Evolutionary conservation across 1,284 basidiomycete species (phyloP), one percentile per base, ranked within the genome.

Genomic region (Ganoderma sinense): DNA sequence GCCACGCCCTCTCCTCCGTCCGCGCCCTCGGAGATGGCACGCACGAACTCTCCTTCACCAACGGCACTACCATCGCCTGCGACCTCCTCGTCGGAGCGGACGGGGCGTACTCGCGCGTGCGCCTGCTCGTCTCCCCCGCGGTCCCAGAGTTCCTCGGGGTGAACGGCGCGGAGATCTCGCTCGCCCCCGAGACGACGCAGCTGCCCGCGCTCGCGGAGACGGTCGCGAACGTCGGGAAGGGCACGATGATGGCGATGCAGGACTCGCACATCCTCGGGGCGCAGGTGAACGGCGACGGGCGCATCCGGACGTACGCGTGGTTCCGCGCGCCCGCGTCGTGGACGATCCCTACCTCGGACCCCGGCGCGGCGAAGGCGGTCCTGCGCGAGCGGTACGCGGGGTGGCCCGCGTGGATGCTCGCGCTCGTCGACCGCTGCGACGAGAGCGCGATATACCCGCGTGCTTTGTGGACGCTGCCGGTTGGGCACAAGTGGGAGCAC

Each of bases 31-130:
- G 20, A 4, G n/a, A 45, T 33, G 67, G 67, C 33, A 31, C 41
- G 41, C 67, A 67, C 62, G 70, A 69, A 51, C 62, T 71, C n/a
- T 60, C 66, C 7, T 72, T 72, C 68, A 55, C 64, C 5, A 72
- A 69, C 60, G 71, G 71, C 26, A 6, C 55, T n/a, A 36, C 40
- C 18, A 41, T 51, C 8, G 39, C 60, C 2, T 64, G 55, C 29
- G 71, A 67, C 59, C 23, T 84, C 55, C 76, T 86, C 33, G 75
- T 87, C 29, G 86, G 85, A 18, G 85, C 86, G 14, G 86, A 87
- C 67, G 85, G 86, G 13, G 78, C 84, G 7, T 85, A 83, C 80
- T 85, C 84, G n/a, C 77, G 77, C 65, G 77, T 84, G n/a, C 82
- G 85, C 45, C 75, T 77, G 2, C 75, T 84, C 51, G 45, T 72